Base-by-base conservation (phyloP, 129 eudicot species). In the Gnaphalium uliginosum region DNA sequence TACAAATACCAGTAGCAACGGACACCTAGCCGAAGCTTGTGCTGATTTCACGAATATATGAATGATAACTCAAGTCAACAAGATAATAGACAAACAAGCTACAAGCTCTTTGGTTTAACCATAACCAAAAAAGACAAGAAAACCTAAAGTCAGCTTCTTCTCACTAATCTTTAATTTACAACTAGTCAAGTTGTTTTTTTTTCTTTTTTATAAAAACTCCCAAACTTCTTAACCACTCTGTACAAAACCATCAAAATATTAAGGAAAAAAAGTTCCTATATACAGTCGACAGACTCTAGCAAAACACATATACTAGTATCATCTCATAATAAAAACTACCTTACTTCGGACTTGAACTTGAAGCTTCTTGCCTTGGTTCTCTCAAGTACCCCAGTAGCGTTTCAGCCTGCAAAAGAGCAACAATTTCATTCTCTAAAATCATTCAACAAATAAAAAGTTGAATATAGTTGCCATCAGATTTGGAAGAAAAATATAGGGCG, bases 361-460 rank as follows among this genome's bases (percentile, higher is more conserved):
- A 88, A 82, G 93, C 96, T 79, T 93, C 96, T 73, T 85, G 93
- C 69, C 96, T 88, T 82, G 93, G 85, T 79, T 88, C 98, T 81
- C 96, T 93, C 79, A 93, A 72, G 83, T 85, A 86, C 30, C 83
- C 89, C 8, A 93, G 86, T 27, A 93, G 87, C 3, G 81, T 85
- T 78, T 93, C 98, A 68, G 97, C 98, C 96, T 93, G 97, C 84
- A 79, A 66, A 39, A 22, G 14, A 2, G 2, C 4, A 66, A 43
- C 39, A 10, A 15, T 13, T 32, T 21, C 14, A 0, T 4, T 30
- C 13, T 60, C 22, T 7, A 56, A 56, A 5, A 56, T 5, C 25
- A 56, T 21, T 17, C 37, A 10, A 25, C 5, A 14, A 23, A n/a
- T n/a, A n/a, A n/a, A n/a, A n/a, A n/a, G n/a, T n/a, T n/a, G n/a